These are phyloP conservation scores for Meredithiella fracta DNA, from an alignment of 2,329 filamentous ascomycete species.

Conservation along the genomic window DNA sequence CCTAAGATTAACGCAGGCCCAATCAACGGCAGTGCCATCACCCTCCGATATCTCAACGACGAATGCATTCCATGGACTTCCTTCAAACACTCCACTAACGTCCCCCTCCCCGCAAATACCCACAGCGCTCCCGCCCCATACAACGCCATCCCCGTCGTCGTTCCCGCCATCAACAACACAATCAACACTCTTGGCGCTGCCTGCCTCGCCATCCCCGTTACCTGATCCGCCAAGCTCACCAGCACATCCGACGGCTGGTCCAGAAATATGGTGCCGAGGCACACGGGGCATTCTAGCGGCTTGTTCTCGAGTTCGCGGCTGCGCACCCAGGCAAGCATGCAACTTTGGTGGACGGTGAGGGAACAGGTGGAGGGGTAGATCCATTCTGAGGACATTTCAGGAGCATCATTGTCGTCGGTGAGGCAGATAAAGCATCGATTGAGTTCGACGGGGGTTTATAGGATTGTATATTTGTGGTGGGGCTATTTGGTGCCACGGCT, in stretches of 20 bases:
- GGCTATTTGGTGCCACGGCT: not conserved
- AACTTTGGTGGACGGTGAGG: conserved; percentile 76
- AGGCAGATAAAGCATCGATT: conserved; percentile 47
- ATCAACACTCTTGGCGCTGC: conserved; percentile 46
- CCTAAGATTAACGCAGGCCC: conserved; percentile 30
- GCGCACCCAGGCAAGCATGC: conserved; percentile 83
- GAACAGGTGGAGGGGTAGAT: conserved; percentile 81
- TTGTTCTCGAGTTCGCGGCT: conserved; percentile 56
- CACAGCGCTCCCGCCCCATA: conserved; percentile 36
- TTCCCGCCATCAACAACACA: conserved; percentile 27
- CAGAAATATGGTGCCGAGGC: conserved; percentile 65
- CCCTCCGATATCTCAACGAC: conserved; percentile 14
- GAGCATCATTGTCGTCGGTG: conserved; percentile 34
- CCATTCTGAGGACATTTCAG: conserved; percentile 38
- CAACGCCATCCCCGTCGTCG: conserved; percentile 34
- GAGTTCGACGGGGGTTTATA: conserved; percentile 7
- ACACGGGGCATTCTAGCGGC: conserved; percentile 71
- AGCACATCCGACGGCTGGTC: conserved; percentile 58
- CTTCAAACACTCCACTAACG: conserved; percentile 27
- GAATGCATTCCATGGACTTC: conserved; percentile 16
- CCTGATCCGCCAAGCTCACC: conserved; percentile 45
- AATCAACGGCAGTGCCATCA: conserved; percentile 27
- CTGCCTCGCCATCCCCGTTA: conserved; percentile 39
- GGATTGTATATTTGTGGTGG: too few relatives aligned
- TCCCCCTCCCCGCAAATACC: conserved; percentile 34